phyloP scores from a whole-genome alignment of 2,329 filamentous ascomycete species.

The Coniochaeta sp. region DNA sequence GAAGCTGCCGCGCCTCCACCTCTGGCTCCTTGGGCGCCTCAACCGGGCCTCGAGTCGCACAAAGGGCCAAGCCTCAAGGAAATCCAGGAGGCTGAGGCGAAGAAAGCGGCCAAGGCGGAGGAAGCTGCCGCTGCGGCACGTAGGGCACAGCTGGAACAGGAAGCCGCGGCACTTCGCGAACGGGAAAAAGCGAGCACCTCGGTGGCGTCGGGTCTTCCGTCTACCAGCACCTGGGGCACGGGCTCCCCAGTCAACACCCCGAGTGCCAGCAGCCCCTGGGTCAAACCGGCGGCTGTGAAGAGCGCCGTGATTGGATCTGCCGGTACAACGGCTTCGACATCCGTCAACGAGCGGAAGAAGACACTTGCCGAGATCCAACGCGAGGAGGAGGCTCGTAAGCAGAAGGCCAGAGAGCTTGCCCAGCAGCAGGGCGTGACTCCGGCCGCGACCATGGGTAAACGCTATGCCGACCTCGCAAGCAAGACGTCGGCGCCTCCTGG shows the following conservation, averaged over 20 bases:
- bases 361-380: conserved; percentile 93
- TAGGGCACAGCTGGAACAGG: conserved; percentile 72
- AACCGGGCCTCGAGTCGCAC: conserved; percentile 59
- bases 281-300: conserved; percentile 51
- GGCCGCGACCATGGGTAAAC: conserved; percentile 58
- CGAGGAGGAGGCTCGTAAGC: conserved; percentile 87
- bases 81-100: conserved; percentile 92
- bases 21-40: conserved; percentile 91
- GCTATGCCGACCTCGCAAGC: conserved; percentile 89
- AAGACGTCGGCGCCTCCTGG: conserved; percentile 48
- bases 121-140: conserved; percentile 71
- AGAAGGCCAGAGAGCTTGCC: conserved; percentile 51
- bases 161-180: conserved; percentile 52
- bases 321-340: conserved; percentile 19
- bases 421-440: conserved; percentile 38
- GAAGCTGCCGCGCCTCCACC: conserved; percentile 49
- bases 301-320: conserved; percentile 18
- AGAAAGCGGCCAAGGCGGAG: conserved; percentile 83
- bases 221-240: conserved; percentile 83
- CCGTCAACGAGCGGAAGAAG: conserved; percentile 53
- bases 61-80: conserved; percentile 91
- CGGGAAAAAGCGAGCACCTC: conserved; percentile 52
- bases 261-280: conserved; percentile 52
- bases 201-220: conserved; percentile 72
- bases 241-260: conserved; percentile 58